Conservation (phyloP, 768 basidiomycete genomes). For the Cyathus striatus region DNA sequence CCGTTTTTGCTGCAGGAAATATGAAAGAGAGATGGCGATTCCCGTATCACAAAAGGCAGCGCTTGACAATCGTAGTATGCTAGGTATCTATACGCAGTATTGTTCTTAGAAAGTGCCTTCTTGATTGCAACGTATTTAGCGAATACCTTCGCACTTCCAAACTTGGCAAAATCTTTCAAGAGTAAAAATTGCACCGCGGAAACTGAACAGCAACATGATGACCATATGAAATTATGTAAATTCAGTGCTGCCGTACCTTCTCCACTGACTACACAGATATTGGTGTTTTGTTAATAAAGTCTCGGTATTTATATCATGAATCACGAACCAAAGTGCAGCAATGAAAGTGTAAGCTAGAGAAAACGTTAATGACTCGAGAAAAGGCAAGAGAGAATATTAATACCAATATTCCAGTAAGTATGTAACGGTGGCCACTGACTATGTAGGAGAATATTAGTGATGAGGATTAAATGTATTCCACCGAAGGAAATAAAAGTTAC, state of each 20-base stretch:
- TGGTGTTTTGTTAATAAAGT: background rate
- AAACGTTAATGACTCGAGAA: background rate
- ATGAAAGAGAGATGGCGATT: conserved; percentile 22
- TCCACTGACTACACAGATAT: conserved; percentile 16
- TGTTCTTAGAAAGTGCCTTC: background rate
- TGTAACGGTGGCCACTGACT: conserved; percentile 17
- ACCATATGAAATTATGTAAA: background rate
- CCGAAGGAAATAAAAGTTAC: conserved; percentile 7
- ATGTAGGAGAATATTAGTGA: background rate
- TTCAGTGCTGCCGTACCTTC: conserved; percentile 13
- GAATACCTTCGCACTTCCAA: conserved; percentile 22
- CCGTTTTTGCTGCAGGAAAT: conserved; percentile 24
- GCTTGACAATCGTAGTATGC: conserved; percentile 21
- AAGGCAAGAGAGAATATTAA: background rate
- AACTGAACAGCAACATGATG: conserved; percentile 9
- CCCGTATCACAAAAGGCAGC: conserved; percentile 26
- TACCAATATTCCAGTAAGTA: conserved; percentile 16
- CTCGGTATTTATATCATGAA: background rate
- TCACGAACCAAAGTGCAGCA: conserved; percentile 21
- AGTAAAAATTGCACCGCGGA: conserved; percentile 21
- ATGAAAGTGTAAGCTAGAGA: conserved; percentile 17
- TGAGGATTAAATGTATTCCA: background rate
- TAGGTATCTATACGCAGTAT: conserved; percentile 16
- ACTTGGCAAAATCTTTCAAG: conserved; percentile 15
- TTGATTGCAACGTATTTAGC: too few relatives aligned